These are phyloP conservation scores for Botrytis hyacinthi DNA, from an alignment of 2,329 filamentous ascomycete species.

Conservation along the genomic window DNA sequence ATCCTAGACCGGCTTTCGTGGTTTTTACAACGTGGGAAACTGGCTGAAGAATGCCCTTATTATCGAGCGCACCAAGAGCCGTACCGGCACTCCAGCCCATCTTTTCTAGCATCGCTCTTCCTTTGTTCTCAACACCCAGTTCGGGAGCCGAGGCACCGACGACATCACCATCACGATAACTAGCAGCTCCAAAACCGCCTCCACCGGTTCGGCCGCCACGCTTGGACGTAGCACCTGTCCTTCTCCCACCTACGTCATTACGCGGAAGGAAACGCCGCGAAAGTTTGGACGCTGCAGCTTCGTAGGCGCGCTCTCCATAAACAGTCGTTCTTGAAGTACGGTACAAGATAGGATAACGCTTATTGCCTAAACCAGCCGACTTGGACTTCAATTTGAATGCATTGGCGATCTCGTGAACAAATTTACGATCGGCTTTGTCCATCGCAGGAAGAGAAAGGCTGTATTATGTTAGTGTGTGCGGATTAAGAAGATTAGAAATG, in stretches of 20 bases:
- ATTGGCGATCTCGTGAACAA: conserved; percentile 75
- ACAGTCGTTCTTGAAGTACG: conserved; percentile 66
- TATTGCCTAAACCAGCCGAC: conserved; percentile 70
- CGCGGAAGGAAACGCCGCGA: conserved; percentile 56
- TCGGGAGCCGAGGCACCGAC: conserved; percentile 85
- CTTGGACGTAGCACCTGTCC: conserved; percentile 33
- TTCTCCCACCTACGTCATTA: conserved; percentile 45
- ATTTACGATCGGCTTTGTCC: conserved; percentile 72
- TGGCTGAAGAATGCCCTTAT: conserved; percentile 84
- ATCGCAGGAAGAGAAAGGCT: conserved; percentile 80
- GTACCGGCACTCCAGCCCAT: conserved; percentile 95
- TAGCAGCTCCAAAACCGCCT: conserved; percentile 45
- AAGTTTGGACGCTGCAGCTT: conserved; percentile 47
- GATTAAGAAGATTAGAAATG: conserved; percentile 3
- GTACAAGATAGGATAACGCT: conserved; percentile 73
- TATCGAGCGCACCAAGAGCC: conserved; percentile 75
- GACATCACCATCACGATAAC: conserved; percentile 79
- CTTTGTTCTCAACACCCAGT: conserved; percentile 77
- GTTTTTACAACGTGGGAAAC: conserved; percentile 86
- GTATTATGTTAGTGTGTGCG: conserved; percentile 22
- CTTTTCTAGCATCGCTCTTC: conserved; percentile 85
- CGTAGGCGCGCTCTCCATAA: conserved; percentile 58
- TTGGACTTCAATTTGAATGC: conserved; percentile 79
- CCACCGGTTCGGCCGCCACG: conserved; percentile 39
- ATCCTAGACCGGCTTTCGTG: conserved; percentile 76